Percentiles rank a stretch among this genome's conserved stretches.
Conservation (phyloP, 495 filamentous ascomycete genomes). For the Aspergillus carlsbadensis region DNA sequence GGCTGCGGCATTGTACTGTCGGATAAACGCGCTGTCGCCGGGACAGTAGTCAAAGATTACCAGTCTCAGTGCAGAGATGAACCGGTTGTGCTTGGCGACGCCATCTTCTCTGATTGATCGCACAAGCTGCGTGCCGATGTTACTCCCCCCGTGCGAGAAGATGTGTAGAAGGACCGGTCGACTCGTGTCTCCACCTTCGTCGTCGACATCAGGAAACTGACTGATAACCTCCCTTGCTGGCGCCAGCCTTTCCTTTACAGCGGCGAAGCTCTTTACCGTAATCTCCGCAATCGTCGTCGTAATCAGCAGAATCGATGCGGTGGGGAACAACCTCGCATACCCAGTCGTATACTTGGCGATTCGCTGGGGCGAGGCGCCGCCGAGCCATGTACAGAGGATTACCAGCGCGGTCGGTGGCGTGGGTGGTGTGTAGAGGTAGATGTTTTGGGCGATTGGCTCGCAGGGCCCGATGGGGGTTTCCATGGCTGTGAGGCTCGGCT, state of each 20-base stretch:
- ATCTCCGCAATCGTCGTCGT: constrained; percentile 1
- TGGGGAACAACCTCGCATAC: background rate
- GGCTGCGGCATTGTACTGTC: background rate
- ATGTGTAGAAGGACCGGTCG: constrained; percentile 4
- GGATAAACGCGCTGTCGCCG: constrained; percentile 3
- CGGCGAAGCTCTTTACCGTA: background rate
- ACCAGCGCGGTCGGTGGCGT: background rate
- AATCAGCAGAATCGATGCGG: background rate
- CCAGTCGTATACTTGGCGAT: constrained; percentile 3
- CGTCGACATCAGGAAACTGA: background rate
- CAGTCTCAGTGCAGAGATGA: background rate
- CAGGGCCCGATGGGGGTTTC: too few relatives aligned
- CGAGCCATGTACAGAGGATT: constrained; percentile 12
- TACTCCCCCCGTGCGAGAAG: constrained; percentile 14
- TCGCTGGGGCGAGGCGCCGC: constrained; percentile 2
- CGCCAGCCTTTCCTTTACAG: background rate
- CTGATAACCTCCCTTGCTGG: background rate
- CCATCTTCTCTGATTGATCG: background rate
- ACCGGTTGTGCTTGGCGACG: background rate
- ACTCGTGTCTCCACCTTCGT: background rate
- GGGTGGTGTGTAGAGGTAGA: constrained; percentile 1
- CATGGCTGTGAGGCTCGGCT: too few relatives aligned
- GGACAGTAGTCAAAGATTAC: constrained; percentile 13
- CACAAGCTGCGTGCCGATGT: constrained; percentile 1
- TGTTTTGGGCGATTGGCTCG: background rate